phyloP scores from a whole-genome alignment of 2,329 filamentous ascomycete species.

The Talaromyces albobiverticillius region DNA sequence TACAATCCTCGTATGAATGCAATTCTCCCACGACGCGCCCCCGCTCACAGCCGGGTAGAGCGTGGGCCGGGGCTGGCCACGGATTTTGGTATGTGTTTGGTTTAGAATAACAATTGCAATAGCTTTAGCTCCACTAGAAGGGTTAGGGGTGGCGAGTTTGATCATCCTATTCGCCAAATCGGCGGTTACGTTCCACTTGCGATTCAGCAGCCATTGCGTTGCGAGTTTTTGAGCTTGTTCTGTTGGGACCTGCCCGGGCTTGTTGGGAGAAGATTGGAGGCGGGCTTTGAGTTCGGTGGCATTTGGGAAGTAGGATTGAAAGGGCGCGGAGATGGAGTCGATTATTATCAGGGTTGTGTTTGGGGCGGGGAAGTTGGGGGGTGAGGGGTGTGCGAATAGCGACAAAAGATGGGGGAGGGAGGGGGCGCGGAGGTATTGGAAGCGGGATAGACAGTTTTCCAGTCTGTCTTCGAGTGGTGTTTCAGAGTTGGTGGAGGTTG shows the following conservation, averaged over 20 bases:
- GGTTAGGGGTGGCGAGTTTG: slow-evolving; percentile 69
- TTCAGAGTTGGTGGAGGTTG: slow-evolving; percentile 6
- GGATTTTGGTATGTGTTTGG: slow-evolving; percentile 80
- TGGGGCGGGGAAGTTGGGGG: slow-evolving; percentile 57
- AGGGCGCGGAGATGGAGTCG: slow-evolving; percentile 72
- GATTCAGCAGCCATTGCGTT: slow-evolving; percentile 32
- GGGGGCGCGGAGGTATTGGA: slow-evolving; percentile 63
- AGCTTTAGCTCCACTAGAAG: background rate
- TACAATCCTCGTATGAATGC: slow-evolving; percentile 68
- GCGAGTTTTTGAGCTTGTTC: slow-evolving; percentile 35
- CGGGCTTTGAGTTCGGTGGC: slow-evolving; percentile 36
- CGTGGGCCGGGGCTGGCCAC: slow-evolving; percentile 61
- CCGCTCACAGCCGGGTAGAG: slow-evolving; percentile 69
- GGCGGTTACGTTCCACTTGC: slow-evolving; percentile 61
- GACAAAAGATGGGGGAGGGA: slow-evolving; percentile 67
- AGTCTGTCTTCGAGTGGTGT: slow-evolving; percentile 10
- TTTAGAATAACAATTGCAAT: slow-evolving; percentile 63
- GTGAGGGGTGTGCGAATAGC: slow-evolving; percentile 66
- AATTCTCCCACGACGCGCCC: slow-evolving; percentile 75
- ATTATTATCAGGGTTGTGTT: slow-evolving; percentile 69
- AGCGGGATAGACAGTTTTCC: slow-evolving; percentile 43
- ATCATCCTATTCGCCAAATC: slow-evolving; percentile 60
- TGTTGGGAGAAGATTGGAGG: slow-evolving; percentile 21
- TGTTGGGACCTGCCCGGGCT: background rate
- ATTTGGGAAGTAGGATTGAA: slow-evolving; percentile 74